Conservation (phyloP, 192 early-diverging fungal species). For the Coemansia guatemalensis region DNA sequence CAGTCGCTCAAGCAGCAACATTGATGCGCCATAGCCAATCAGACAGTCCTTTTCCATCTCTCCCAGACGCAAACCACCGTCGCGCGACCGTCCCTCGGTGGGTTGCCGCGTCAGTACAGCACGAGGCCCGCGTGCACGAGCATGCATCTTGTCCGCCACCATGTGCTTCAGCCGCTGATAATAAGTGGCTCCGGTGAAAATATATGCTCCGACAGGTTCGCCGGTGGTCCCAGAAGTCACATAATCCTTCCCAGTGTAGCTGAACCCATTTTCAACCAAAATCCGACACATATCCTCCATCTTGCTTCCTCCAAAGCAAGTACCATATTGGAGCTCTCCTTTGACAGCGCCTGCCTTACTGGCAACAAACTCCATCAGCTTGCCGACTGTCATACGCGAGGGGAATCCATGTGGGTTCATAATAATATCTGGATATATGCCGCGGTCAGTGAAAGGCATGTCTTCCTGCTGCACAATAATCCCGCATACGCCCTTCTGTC, state of each 20-base stretch:
- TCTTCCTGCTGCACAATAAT: conserved; percentile 97
- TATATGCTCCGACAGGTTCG: conserved; percentile 90
- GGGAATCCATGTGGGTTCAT: conserved; percentile 99
- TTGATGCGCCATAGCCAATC: conserved; percentile 94
- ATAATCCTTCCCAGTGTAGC: conserved; percentile 96
- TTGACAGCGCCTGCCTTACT: conserved; percentile 94
- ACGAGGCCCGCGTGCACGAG: conserved; percentile 86
- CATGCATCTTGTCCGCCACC: conserved; percentile 99
- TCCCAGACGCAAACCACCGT: conserved; percentile 95
- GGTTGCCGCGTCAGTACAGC: conserved; percentile 92
- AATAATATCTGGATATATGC: conserved; percentile 93
- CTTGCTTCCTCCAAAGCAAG: conserved; percentile 91
- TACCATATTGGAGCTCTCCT: conserved; percentile 93
- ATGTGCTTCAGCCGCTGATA: conserved; percentile 99
- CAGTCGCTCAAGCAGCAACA: conserved; percentile 89
- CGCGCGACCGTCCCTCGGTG: conserved; percentile 94
- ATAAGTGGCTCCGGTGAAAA: conserved; percentile 95
- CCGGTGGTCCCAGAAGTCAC: conserved; percentile 89
- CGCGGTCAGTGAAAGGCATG: conserved; percentile 93
- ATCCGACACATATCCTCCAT: conserved; percentile 96
- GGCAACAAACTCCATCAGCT: conserved; percentile 97
- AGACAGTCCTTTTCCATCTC: conserved; percentile 99
- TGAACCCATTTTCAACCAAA: conserved; percentile 89
- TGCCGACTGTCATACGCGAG: conserved; percentile 98
- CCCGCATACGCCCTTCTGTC: conserved; percentile 96